Evolutionary conservation across 495 filamentous ascomycete species (phyloP), one percentile per base, ranked within the genome.

Genomic region (Penicillium steckii): DNA sequence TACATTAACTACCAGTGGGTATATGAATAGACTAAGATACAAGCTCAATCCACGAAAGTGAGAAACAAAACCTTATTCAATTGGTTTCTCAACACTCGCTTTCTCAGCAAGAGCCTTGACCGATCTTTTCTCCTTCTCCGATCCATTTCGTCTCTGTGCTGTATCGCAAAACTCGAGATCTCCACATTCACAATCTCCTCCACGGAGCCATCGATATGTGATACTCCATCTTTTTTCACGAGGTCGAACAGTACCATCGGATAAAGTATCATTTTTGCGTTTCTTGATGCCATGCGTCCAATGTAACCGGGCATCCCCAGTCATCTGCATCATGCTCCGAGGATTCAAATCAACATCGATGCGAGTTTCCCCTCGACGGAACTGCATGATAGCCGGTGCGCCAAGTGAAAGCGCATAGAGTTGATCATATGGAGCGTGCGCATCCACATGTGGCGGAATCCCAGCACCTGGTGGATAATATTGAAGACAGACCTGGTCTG

Each of bases 211-310:
- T n/a, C 69, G 67, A 55, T 72, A 74, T 2, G 71, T 74, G 23
- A 74, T 64, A 50, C 71, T 74, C 71, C 71, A 74, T 29, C 71
- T 55, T 10, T 72, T 53, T 3, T 33, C 62, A 0, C 71, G 52
- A 27, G 55, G 35, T 30, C 71, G 56, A 12, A 67, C 54, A 10
- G 62, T 64, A 4, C 67, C 71, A 60, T 70, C 67, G 0, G 60
- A 6, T 9, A 74, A 27, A 1, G 50, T 60, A 56, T 74, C 71
- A 2, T 59, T 74, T 54, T 74, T 74, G 21, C 69, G 57, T 51
- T 74, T 74, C 53, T 61, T 69, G 23, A 74, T 74, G 4, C 69
- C 69, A 65, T 74, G 71, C 5, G 71, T 72, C 71, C 71, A 74
- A 64, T 71, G 65, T 48, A 74, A 35, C 26, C 71, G 57, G n/a